Percentiles rank a stretch among this genome's conserved stretches.
Conservation (phyloP, 805 yeast species). For the Nakazawaea ishiwadae region DNA sequence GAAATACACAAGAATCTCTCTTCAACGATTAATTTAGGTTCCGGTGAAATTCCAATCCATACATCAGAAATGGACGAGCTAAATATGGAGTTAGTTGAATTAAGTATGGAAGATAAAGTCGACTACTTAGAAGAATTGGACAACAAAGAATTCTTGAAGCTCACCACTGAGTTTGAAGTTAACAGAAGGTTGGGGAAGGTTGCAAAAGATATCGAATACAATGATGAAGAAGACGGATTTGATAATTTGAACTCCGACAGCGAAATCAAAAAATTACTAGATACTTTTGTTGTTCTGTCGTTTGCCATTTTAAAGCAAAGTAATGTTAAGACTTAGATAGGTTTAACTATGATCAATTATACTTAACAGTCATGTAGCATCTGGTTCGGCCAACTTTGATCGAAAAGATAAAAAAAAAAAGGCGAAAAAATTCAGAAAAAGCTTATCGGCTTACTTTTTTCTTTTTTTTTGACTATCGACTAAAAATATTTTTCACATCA, state of each 20-base stretch:
- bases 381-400: too few relatives aligned
- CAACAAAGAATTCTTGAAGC: constrained; percentile 4
- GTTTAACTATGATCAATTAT: too few relatives aligned
- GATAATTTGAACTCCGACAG: constrained; percentile 3
- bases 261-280: constrained; percentile 9
- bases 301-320: neutral
- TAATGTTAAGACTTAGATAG: too few relatives aligned
- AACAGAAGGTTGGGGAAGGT: constrained; percentile 3
- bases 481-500: too few relatives aligned
- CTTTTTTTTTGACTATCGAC: too few relatives aligned
- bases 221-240: constrained; percentile 11
- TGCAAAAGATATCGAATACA: constrained; percentile 3
- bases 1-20: constrained; percentile 31
- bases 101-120: neutral
- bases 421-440: too few relatives aligned
- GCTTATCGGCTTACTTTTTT: too few relatives aligned
- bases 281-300: neutral
- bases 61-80: constrained; percentile 37
- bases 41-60: constrained; percentile 14
- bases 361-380: too few relatives aligned
- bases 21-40: constrained; percentile 17
- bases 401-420: too few relatives aligned
- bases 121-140: neutral
- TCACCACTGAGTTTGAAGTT: constrained; percentile 4
- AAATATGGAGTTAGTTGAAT: constrained; percentile 27